Evolutionary conservation across 306 rosid genomes (phyloP).

Genomic region (Vachellia collinsii): DNA sequence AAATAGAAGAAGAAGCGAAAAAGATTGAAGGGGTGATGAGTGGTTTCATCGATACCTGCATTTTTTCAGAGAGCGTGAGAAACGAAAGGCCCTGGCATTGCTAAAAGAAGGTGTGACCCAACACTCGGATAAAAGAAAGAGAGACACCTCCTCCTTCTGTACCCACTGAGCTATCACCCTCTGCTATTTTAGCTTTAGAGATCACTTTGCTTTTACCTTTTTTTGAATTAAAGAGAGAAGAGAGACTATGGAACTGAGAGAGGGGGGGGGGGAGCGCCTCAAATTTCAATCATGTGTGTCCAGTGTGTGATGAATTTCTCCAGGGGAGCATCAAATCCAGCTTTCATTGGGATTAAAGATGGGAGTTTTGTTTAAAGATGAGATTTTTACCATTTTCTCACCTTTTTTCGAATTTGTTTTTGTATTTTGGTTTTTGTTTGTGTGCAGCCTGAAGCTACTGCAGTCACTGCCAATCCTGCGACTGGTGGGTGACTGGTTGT

Average conservation of each 20-base stretch:
- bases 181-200: conserved; percentile 38
- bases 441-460: conserved; percentile 74
- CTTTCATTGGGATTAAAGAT: conserved; percentile 43
- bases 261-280: neutral
- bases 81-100: no score
- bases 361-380: neutral
- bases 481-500: conserved; percentile 64
- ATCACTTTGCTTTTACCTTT: conserved; percentile 38
- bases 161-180: conserved; percentile 39
- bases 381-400: neutral
- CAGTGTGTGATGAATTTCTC: neutral
- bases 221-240: conserved; percentile 25
- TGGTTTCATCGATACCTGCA: no score
- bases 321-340: conserved; percentile 61
- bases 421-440: conserved; percentile 7
- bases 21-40: conserved; percentile 36
- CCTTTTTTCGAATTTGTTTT: neutral
- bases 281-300: neutral
- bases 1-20: conserved; percentile 8
- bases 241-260: neutral
- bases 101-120: no score
- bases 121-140: no score
- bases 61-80: no score
- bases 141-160: conserved; percentile 13
- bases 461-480: conserved; percentile 72